phyloP scores from a whole-genome alignment of 495 filamentous ascomycete species.

The Aspergillus taichungensis region DNA sequence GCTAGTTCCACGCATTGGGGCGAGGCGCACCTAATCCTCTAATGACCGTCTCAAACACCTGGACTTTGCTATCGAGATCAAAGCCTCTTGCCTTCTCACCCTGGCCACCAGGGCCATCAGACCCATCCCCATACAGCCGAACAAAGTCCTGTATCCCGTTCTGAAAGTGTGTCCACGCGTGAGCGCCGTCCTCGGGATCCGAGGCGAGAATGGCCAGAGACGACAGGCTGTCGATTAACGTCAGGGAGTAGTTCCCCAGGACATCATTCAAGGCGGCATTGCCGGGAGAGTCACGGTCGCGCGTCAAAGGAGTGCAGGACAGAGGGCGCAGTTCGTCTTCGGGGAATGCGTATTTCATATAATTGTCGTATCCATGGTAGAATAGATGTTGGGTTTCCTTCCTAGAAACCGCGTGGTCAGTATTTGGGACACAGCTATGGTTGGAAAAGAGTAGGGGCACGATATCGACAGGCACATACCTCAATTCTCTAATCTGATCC shows the following conservation, averaged over 20 bases:
- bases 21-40: slow-evolving; percentile 57
- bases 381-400: slow-evolving; percentile 87
- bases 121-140: slow-evolving; percentile 79
- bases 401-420: slow-evolving; percentile 23
- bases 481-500: slow-evolving; percentile 31
- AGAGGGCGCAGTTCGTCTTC: slow-evolving; percentile 93
- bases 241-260: slow-evolving; percentile 92
- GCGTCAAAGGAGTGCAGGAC: slow-evolving; percentile 72
- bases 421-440: no score
- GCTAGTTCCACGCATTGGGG: no score
- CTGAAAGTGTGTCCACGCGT: slow-evolving; percentile 69
- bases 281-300: slow-evolving; percentile 68
- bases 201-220: slow-evolving; percentile 88
- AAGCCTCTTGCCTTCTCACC: slow-evolving; percentile 76
- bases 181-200: slow-evolving; percentile 44
- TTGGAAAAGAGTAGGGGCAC: no score
- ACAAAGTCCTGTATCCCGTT: slow-evolving; percentile 71
- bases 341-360: slow-evolving; percentile 88
- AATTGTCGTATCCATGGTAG: slow-evolving; percentile 95
- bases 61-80: slow-evolving; percentile 93
- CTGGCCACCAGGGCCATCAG: slow-evolving; percentile 54
- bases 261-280: slow-evolving; percentile 91
- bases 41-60: slow-evolving; percentile 97
- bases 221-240: slow-evolving; percentile 87
- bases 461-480: slow-evolving; percentile 17